These are phyloP conservation scores for Globisporangium parvum DNA, from an alignment of 352 stramenopile species.

Conservation along the genomic window DNA sequence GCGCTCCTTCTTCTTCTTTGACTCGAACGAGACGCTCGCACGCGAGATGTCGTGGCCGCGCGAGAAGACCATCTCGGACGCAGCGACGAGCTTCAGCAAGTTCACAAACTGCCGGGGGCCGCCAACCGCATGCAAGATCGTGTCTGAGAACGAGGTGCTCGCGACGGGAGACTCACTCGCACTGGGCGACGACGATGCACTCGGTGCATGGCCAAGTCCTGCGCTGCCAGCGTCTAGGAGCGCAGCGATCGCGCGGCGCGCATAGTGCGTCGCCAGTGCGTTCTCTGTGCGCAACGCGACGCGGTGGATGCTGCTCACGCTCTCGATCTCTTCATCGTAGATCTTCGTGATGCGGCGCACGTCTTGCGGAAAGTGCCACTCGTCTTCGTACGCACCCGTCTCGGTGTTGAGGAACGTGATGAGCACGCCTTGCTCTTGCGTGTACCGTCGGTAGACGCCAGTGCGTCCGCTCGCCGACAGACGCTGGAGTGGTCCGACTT, in stretches of 20 bases:
- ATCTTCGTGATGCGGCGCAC: slow-evolving; percentile 74
- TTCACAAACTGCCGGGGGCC: slow-evolving; percentile 73
- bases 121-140: slow-evolving; percentile 48
- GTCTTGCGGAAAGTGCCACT: slow-evolving; percentile 69
- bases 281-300: slow-evolving; percentile 75
- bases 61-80: slow-evolving; percentile 66
- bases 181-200: background rate
- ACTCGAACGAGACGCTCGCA: slow-evolving; percentile 2
- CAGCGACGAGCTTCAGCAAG: slow-evolving; percentile 75
- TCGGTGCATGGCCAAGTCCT: slow-evolving; percentile 3
- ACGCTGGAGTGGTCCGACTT: slow-evolving; percentile 62
- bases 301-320: slow-evolving; percentile 66
- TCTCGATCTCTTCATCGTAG: slow-evolving; percentile 69
- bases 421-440: slow-evolving; percentile 55
- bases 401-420: slow-evolving; percentile 85
- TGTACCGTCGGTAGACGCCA: slow-evolving; percentile 57
- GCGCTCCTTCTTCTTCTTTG: slow-evolving; percentile 1
- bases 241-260: slow-evolving; percentile 43
- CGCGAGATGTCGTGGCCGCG: slow-evolving; percentile 2
- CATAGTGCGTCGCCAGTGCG: slow-evolving; percentile 79
- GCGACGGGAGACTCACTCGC: slow-evolving; percentile 9
- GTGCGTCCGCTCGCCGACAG: slow-evolving; percentile 60
- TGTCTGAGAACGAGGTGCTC: slow-evolving; percentile 18
- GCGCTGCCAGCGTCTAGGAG: slow-evolving; percentile 19
- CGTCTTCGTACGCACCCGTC: slow-evolving; percentile 79